phyloP scores from a whole-genome alignment of 148 eudicot genomes.

The Dysphania ambrosioides region DNA sequence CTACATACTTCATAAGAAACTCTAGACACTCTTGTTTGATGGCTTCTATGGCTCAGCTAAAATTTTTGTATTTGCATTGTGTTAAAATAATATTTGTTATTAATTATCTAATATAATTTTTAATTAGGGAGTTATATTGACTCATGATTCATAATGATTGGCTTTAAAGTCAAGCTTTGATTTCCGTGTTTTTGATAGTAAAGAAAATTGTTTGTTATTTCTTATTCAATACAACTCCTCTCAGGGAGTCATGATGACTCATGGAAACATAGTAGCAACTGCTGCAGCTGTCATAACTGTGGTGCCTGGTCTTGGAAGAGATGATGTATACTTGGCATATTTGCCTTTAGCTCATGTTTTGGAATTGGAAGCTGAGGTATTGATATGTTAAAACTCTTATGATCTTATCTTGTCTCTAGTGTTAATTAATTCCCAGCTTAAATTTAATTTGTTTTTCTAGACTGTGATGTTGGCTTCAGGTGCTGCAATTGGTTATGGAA shows the following conservation, averaged over 20 bases:
- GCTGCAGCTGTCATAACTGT: slow-evolving; percentile 89
- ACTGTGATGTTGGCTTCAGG: slow-evolving; percentile 80
- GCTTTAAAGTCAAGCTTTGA: neutral
- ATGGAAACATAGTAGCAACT: slow-evolving; percentile 84
- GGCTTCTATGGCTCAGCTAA: neutral
- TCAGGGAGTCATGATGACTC: slow-evolving; percentile 98
- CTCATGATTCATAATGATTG: neutral
- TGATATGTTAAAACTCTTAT: neutral
- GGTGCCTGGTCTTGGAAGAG: slow-evolving; percentile 63
- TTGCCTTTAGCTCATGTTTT: slow-evolving; percentile 95
- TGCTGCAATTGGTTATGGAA: slow-evolving; percentile 77
- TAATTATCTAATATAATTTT: neutral
- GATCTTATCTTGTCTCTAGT: neutral
- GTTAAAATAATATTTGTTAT: neutral
- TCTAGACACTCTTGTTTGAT: neutral
- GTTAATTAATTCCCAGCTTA: neutral
- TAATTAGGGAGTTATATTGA: neutral
- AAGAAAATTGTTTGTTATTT: neutral
- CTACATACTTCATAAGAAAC: neutral
- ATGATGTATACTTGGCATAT: slow-evolving; percentile 77
- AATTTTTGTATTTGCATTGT: neutral
- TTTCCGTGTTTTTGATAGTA: neutral
- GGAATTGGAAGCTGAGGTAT: slow-evolving; percentile 97
- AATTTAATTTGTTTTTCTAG: slow-evolving; percentile 40
- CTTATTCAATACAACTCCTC: neutral